Evolutionary conservation across 139 green algal genomes (phyloP), one percentile per base, ranked within the genome.

Genomic region (Asterochloris sp.): DNA sequence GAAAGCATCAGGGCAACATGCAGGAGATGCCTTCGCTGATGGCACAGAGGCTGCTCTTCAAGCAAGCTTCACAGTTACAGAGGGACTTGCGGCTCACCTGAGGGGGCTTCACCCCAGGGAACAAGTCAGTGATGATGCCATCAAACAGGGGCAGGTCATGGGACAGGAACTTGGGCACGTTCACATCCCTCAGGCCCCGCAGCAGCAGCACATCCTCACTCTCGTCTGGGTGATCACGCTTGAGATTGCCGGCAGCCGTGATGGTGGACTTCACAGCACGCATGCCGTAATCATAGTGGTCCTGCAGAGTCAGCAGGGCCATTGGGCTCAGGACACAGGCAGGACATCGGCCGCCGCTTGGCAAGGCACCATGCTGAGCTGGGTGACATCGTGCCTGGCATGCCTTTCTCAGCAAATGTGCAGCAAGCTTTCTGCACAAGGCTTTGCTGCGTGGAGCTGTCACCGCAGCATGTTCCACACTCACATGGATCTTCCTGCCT

Each of bases 281-380:
- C 92, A 95, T 95, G 84, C 92, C 92, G 81, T 95, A 95, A 85
- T 95, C 92, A 83, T 96, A 96, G 88, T 96, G 92, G 24, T 82
- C 88, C 86, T 95, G 80, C 89, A 90, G 27, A 89, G 29, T 12
- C 38, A 54, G 38, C 38, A 54, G 38, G 38, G 38, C 38, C 38
- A 54, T 6, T 2, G 38, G 38, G 2, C 38, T 54, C 38, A 54
- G 38, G 38, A 54, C 38, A 54, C 38, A 6, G 2, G 38, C 38
- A 6, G 38, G 4, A 54, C 6, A 54, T 6, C 38, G 38, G 38
- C 38, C 38, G 38, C 6, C 38, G 38, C 38, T 54, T 54, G 38
- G 38, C 38, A 54, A 54, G 38, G 38, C 38, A 54, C 38, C 6
- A 54, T 6, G 38, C 38, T 54, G 38, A 54, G 38, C 38, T 54